A percentile compares a stretch with the other conserved stretches of the same genome.
These are phyloP conservation scores for Fusarium miscanthi DNA, from an alignment of 2,329 filamentous ascomycete species.

Conservation along the genomic window DNA sequence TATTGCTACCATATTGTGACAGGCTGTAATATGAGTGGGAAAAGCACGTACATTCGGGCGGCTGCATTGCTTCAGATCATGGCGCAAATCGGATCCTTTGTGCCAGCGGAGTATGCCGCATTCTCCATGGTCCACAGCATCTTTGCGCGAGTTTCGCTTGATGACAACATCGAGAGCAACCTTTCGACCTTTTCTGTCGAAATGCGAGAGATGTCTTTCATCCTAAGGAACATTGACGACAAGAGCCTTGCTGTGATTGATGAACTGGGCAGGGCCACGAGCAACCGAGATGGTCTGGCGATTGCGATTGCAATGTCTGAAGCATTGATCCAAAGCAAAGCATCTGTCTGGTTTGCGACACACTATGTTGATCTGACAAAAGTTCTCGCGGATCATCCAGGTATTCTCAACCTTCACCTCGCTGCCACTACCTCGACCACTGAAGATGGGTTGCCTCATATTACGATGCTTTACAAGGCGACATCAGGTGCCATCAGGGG, in stretches of 20 bases:
- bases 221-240: constrained; percentile 82
- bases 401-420: constrained; percentile 86
- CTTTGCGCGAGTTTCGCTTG: constrained; percentile 87
- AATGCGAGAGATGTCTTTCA: constrained; percentile 96
- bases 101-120: constrained; percentile 85
- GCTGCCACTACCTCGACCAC: constrained; percentile 70
- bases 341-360: constrained; percentile 91
- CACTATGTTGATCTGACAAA: constrained; percentile 88
- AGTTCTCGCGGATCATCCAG: constrained; percentile 78
- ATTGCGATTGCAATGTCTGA: constrained; percentile 93
- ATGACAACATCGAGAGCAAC: constrained; percentile 90
- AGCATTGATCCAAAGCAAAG: constrained; percentile 80
- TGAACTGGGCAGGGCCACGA: constrained; percentile 91
- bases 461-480: constrained; percentile 91
- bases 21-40: constrained; percentile 98
- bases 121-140: constrained; percentile 85
- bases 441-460: constrained; percentile 64
- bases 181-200: constrained; percentile 93
- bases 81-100: constrained; percentile 92
- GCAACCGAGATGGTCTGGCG: constrained; percentile 85
- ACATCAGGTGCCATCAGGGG: constrained; percentile 76
- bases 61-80: constrained; percentile 88
- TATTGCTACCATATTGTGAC: constrained; percentile 93
- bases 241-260: constrained; percentile 87
- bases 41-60: constrained; percentile 92